Evolutionary conservation across 2,329 filamentous ascomycete species (phyloP), one percentile per base, ranked within the genome.

Genomic region (Remersonia thermophila): DNA sequence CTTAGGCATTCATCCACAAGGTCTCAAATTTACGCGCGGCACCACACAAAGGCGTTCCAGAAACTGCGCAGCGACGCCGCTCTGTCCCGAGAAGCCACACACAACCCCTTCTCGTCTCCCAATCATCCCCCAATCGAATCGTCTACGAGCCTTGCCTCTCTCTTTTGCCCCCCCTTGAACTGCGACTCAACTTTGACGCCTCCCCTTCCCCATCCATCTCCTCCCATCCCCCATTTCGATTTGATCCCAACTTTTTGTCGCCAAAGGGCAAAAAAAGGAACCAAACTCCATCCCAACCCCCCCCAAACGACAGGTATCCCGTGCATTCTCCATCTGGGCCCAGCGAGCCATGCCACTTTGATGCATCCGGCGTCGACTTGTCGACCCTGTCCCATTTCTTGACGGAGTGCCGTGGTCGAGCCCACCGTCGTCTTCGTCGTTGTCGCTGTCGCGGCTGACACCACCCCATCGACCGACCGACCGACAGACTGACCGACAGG

Each of bases 71-170:
- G 43, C n/a, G 11, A n/a, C 25, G 18, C 42, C 33, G 38, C 37
- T 44, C 30, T 23, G 39, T 38, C 27, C 45, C 37, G 35, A 30
- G 5, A 9, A 23, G 20, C 20, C 20, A 23, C 20, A 23, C 20
- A 23, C 20, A 23, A 5, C 20, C 5, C 20, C 5, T 5, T 9
- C 20, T 41, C 42, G 43, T 45, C 44, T 44, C 46, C 44, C 45
- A 50, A 51, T 48, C 46, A 45, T 48, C 47, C 36, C 45, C 45
- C 49, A 51, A 44, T 39, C 43, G 45, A 45, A 47, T 47, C 41
- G 47, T 45, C 43, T 41, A 29, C 43, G 42, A 40, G 38, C 31
- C 41, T 33, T 33, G 39, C 37, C 38, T 42, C 33, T 39, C 40
- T 42, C 40, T 42, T 32, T 35, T 39, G 36, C 36, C 32, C 43